Evolutionary conservation across 2,329 filamentous ascomycete genomes (phyloP).

Genomic region (Penicillium sp.): DNA sequence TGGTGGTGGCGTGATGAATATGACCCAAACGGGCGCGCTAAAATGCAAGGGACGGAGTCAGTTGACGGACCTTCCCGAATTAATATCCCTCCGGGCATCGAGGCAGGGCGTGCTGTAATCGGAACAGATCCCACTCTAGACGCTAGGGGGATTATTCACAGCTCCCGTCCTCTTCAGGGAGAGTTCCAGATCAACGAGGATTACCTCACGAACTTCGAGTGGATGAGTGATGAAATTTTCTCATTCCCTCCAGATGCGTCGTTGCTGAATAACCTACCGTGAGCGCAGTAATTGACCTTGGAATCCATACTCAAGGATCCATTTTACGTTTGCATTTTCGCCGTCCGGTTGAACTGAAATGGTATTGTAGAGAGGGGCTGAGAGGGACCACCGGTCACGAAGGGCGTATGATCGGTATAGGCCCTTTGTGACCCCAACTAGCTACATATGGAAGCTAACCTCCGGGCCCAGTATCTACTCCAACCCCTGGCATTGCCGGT

Average conservation of each 20-base stretch:
- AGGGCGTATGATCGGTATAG: not conserved
- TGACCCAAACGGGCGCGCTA: conserved; percentile 26
- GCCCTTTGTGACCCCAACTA: not conserved
- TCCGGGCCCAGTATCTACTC: not conserved
- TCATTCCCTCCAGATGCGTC: conserved; percentile 24
- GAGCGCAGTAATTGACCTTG: not conserved
- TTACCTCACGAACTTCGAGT: conserved; percentile 41
- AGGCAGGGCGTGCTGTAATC: conserved; percentile 9
- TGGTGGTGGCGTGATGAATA: conserved; percentile 47
- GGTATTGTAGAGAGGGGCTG: not conserved
- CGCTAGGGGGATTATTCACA: not conserved
- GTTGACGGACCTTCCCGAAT: conserved; percentile 16
- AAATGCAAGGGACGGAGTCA: conserved; percentile 10
- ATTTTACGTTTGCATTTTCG: not conserved
- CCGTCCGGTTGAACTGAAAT: not conserved
- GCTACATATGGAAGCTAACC: too few species aligned
- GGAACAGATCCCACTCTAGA: conserved; percentile 7
- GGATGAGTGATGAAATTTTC: conserved; percentile 36
- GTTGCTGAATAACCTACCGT: conserved; percentile 14
- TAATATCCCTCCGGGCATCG: conserved; percentile 1
- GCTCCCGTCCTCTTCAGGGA: conserved; percentile 15
- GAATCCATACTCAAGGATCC: not conserved
- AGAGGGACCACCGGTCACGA: not conserved
- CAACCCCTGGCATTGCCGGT: not conserved
- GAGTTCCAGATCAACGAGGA: conserved; percentile 34